Conservation (phyloP, 2,329 filamentous ascomycete genomes). For the Parafenestella ontariensis region DNA sequence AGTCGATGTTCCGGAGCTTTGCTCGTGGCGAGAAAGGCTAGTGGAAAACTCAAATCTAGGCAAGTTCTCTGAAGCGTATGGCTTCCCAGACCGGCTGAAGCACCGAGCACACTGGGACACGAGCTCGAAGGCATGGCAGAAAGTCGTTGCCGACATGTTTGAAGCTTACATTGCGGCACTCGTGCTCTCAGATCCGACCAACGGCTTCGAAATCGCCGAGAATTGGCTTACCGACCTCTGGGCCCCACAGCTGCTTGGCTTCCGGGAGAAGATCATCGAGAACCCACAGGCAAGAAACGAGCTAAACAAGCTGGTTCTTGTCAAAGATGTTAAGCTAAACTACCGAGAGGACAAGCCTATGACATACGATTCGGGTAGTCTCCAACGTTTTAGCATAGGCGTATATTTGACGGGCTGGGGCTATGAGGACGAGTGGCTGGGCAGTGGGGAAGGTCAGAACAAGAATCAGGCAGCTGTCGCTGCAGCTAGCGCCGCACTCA, state of each 20-base stretch:
- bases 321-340: conserved; percentile 44
- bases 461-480: conserved; percentile 74
- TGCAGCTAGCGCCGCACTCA: conserved; percentile 69
- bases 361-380: conserved; percentile 57
- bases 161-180: conserved; percentile 88
- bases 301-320: conserved; percentile 45
- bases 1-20: conserved; percentile 71
- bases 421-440: conserved; percentile 67
- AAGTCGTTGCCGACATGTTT: conserved; percentile 85
- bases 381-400: conserved; percentile 68
- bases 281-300: conserved; percentile 50
- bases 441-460: conserved; percentile 67
- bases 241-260: conserved; percentile 54
- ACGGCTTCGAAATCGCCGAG: conserved; percentile 68
- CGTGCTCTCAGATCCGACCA: conserved; percentile 69
- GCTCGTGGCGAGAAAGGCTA: conserved; percentile 78
- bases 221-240: conserved; percentile 80
- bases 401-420: conserved; percentile 74
- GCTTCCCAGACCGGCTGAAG: conserved; percentile 69
- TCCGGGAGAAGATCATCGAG: conserved; percentile 42
- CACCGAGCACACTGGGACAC: conserved; percentile 52
- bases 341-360: conserved; percentile 61
- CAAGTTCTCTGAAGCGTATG: conserved; percentile 73
- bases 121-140: conserved; percentile 56
- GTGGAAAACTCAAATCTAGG: conserved; percentile 82